Conservation (phyloP, 306 rosid species). For the Cajanus cajan region DNA sequence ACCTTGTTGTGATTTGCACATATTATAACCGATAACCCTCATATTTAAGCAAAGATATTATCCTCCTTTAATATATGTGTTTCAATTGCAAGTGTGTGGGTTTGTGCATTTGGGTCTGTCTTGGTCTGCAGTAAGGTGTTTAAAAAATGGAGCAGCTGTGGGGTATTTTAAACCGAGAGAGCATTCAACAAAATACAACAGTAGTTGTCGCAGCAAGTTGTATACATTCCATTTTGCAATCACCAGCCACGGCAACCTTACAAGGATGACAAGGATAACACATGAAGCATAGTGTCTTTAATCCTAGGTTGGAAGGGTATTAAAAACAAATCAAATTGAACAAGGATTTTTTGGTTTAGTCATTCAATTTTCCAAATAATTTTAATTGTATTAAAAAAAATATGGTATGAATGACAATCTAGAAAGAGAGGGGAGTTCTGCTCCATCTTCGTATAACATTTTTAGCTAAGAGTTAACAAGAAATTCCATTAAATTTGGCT, state of each 20-base stretch:
- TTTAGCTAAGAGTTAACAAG: background rate
- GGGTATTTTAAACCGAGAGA: background rate
- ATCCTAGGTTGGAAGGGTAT: background rate
- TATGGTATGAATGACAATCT: background rate
- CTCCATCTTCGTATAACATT: background rate
- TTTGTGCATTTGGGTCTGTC: background rate
- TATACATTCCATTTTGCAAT: background rate
- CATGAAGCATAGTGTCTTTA: background rate
- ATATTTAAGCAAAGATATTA: background rate
- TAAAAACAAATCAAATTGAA: background rate
- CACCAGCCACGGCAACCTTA: background rate
- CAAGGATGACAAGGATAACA: background rate
- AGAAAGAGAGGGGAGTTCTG: background rate
- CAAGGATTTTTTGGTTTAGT: background rate
- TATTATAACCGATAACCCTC: background rate
- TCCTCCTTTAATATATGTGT: background rate
- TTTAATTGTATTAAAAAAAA: background rate
- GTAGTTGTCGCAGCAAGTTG: background rate
- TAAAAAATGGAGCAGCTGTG: background rate
- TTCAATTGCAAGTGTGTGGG: background rate
- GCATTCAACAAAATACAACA: slow-evolving; percentile 1
- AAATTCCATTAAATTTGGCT: slow-evolving; percentile 1
- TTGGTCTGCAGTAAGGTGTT: slow-evolving; percentile 1
- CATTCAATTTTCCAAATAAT: background rate
- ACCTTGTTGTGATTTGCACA: background rate